These are phyloP conservation scores for Thalia dealbata DNA, from an alignment of 176 grass and related monocot species.

Conservation along the genomic window DNA sequence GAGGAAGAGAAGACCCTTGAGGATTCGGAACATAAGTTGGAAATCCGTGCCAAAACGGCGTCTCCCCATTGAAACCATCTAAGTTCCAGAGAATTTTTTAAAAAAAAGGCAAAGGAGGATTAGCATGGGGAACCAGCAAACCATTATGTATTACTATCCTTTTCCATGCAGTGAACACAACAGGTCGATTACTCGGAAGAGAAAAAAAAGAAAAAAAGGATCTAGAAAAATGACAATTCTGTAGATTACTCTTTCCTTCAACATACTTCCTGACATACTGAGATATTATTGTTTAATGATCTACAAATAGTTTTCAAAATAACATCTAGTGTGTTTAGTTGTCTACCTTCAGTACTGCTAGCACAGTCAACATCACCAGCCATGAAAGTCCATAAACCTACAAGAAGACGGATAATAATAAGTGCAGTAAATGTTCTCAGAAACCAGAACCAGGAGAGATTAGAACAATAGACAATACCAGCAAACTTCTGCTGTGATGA, in stretches of 20 bases:
- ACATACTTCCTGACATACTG: background rate
- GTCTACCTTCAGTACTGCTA: constrained; percentile 72
- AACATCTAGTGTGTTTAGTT: background rate
- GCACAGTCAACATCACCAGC: constrained; percentile 85
- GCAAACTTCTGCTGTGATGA: constrained; percentile 46
- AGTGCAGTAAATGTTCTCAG: constrained; percentile 10
- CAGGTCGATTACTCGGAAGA: too few species aligned
- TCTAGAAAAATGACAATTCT: too few species aligned
- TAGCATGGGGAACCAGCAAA: background rate
- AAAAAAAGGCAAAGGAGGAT: background rate
- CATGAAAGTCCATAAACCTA: constrained; percentile 93
- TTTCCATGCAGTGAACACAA: background rate
- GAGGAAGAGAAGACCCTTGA: constrained; percentile 87
- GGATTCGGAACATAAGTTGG: constrained; percentile 91
- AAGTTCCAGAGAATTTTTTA: too few species aligned
- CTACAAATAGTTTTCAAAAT: too few species aligned
- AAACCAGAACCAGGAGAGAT: constrained; percentile 5
- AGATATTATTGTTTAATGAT: background rate
- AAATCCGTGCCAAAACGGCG: constrained; percentile 52
- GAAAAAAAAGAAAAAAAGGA: too few species aligned
- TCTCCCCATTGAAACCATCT: constrained; percentile 86
- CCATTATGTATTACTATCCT: background rate
- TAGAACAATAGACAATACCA: constrained; percentile 39
- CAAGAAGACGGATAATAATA: constrained; percentile 12
- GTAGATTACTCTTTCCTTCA: background rate